Evolutionary conservation across 1,139 yeast species (phyloP), one percentile per base, ranked within the genome.

Genomic region (Trichomonascaceae sp.): DNA sequence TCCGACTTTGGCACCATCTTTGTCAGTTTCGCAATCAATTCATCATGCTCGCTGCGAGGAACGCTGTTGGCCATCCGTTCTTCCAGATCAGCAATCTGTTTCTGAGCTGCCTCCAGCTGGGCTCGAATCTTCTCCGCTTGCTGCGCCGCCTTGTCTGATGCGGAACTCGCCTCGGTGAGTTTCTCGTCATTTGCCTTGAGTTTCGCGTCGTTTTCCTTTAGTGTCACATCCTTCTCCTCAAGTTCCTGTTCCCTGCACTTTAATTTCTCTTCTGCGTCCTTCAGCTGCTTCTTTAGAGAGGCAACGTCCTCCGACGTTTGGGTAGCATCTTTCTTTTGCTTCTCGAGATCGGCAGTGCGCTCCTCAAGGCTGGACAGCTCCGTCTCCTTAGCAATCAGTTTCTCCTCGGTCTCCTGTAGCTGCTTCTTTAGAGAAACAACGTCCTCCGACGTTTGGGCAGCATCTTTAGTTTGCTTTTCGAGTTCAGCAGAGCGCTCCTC

Each of bases 1-100:
- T 81, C 93, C 2, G 71, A 52, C 44, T 65, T 71, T 0, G 76
- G 70, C 13, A 73, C 78, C 47, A 57, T 56, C 3, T 48, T 51
- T 16, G 31, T 39, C 5, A 27, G 11, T 20, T 20, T 20, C 29
- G 27, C 27, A 28, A 29, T 36, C 36, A 17, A 36, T 38, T 33
- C 39, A 28, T 5, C 17, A 8, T n/a, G 28, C n/a, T 13, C 40
- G 11, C 30, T 35, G 34, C 27, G 23, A 28, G 18, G 32, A 27
- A 22, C 25, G 33, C 13, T 31, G 26, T 28, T 26, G 22, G 6
- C 30, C 37, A 30, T 27, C 17, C 31, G 14, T 14, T 18, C 31
- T 13, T 43, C 34, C n/a, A 35, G 27, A 3, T 35, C 28, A 16
- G 40, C 28, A 16, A 50, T 33, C 33, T 51, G 46, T 32, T 35